These are phyloP conservation scores for Castanea crenata DNA, from an alignment of 306 rosid genomes.

Conservation along the genomic window DNA sequence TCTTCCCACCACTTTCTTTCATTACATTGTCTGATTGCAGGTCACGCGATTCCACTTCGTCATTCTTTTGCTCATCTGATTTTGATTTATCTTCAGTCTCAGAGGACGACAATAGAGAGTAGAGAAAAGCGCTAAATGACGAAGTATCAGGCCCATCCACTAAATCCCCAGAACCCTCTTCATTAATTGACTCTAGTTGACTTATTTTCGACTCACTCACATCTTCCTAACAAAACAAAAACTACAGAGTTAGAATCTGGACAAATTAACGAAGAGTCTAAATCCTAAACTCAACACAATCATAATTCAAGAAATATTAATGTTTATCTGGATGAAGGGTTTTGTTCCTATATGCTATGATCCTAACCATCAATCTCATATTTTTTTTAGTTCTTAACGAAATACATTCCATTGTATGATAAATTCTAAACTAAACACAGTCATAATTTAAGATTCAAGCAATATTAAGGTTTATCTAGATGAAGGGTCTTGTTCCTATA, in stretches of 20 bases:
- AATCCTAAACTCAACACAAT: no score
- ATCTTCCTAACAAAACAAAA: constrained; percentile 48
- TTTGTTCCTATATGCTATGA: background rate
- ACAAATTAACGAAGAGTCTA: background rate
- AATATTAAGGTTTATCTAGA: background rate
- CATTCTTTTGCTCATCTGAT: constrained; percentile 35
- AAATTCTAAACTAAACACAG: no score
- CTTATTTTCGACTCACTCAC: constrained; percentile 36
- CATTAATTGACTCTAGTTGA: constrained; percentile 39
- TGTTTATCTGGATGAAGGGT: background rate
- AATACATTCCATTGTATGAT: background rate
- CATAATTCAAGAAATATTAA: background rate
- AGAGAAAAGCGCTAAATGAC: constrained; percentile 79
- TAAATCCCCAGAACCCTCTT: constrained; percentile 37
- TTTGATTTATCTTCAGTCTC: constrained; percentile 39
- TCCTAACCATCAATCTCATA: background rate
- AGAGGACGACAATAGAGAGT: constrained; percentile 66
- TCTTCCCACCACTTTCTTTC: constrained; percentile 60
- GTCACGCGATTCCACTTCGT: constrained; percentile 25
- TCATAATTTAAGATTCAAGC: background rate
- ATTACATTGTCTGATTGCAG: constrained; percentile 30
- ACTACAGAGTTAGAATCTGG: background rate
- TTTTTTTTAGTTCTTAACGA: background rate
- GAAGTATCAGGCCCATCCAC: constrained; percentile 95
- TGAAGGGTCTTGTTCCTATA: background rate